Evolutionary conservation across 2,329 filamentous ascomycete genomes (phyloP).

Genomic region (Arthrobotrys megalospora): DNA sequence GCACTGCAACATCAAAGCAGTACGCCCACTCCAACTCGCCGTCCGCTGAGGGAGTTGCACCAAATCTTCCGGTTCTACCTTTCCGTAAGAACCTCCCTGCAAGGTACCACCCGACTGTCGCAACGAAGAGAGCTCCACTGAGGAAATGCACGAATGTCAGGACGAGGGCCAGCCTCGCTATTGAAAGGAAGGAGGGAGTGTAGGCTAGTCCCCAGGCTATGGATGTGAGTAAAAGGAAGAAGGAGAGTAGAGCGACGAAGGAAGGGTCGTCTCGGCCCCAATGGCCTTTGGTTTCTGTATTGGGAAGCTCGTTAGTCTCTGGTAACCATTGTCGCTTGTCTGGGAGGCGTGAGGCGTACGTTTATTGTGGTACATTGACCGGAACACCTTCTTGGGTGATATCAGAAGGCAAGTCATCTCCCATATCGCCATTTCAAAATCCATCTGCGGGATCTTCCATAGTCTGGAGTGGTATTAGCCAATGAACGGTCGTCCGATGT

Average conservation of each 20-base stretch:
- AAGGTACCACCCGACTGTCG: conserved; percentile 76
- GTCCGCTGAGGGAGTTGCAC: conserved; percentile 70
- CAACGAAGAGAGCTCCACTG: conserved; percentile 73
- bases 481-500: conserved; percentile 2
- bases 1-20: conserved; percentile 78
- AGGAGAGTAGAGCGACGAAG: conserved; percentile 78
- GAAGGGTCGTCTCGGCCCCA: conserved; percentile 80
- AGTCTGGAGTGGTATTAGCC: conserved; percentile 67
- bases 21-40: conserved; percentile 79
- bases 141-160: conserved; percentile 75
- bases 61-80: conserved; percentile 74
- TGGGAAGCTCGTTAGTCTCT: conserved; percentile 33
- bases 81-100: conserved; percentile 75
- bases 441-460: conserved; percentile 82
- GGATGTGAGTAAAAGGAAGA: conserved; percentile 75
- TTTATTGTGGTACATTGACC: conserved; percentile 80
- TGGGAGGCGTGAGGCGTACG: conserved; percentile 62
- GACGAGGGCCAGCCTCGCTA: conserved; percentile 70
- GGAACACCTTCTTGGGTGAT: conserved; percentile 79
- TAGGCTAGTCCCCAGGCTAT: conserved; percentile 75
- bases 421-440: conserved; percentile 81
- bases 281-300: conserved; percentile 77
- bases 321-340: background rate
- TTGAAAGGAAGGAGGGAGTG: conserved; percentile 69
- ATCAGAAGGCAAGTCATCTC: conserved; percentile 79